A percentile compares a stretch with the other conserved stretches of the same genome.
Conservation (phyloP, 2,329 filamentous ascomycete genomes). For the Ceratocystis eucalypticola region DNA sequence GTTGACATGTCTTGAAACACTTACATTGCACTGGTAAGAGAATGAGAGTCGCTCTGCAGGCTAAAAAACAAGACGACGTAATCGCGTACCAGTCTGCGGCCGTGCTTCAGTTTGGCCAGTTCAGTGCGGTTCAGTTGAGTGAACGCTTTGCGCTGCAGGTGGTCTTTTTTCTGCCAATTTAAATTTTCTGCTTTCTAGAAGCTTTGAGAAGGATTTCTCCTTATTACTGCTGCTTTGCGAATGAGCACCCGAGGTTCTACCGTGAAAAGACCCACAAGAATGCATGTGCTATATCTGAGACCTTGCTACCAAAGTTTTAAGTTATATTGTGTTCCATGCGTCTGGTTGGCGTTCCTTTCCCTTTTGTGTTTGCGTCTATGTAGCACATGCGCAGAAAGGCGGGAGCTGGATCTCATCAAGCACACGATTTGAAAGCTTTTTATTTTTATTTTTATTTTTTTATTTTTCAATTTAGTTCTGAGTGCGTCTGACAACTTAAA, state of each 20-base stretch:
- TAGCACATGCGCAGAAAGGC: neutral
- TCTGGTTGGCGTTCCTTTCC: neutral
- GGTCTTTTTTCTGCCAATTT: neutral
- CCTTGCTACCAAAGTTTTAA: neutral
- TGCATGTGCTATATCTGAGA: neutral
- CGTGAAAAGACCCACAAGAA: neutral
- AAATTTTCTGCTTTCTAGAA: conserved; percentile 2
- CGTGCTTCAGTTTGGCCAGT: no score
- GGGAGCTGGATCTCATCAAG: neutral
- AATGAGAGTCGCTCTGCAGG: no score
- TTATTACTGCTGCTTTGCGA: neutral
- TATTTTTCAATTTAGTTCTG: neutral
- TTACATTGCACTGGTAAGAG: no score
- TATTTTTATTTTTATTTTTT: neutral
- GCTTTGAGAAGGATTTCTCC: conserved; percentile 1
- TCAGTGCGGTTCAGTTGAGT: neutral
- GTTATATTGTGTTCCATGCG: no score
- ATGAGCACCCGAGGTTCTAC: neutral
- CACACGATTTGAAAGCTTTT: neutral
- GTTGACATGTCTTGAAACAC: no score
- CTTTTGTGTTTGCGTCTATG: neutral
- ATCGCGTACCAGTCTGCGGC: no score
- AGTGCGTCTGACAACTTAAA: neutral
- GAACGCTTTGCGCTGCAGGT: neutral
- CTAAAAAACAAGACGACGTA: no score